Evolutionary conservation across 2,329 filamentous ascomycete species (phyloP), one percentile per base, ranked within the genome.

Genomic region (Calycina marina): DNA sequence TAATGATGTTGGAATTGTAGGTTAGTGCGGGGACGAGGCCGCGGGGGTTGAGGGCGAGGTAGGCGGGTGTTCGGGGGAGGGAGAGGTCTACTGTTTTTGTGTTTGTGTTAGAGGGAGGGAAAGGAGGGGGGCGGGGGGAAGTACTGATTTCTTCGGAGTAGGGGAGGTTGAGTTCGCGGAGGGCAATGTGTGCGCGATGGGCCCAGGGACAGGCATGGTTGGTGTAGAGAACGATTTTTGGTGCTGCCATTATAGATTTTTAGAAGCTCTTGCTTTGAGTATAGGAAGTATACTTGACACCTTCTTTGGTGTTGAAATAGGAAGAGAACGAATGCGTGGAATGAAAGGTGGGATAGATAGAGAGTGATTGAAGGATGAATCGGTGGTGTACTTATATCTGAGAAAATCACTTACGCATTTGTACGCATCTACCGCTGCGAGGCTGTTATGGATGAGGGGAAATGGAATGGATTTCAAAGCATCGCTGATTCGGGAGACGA

Each of bases 21-120:
- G 68, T 65, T 35, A 90, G 57, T 0, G 72, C 59, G 1, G 83
- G 82, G 4, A 90, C 80, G 3, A 85, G 69, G 10, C 83, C 83
- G 35, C 80, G 72, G 42, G 81, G 80, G 59, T 88, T 86, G 51
- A 90, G 59, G 31, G 75, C 61, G 6, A 90, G 67, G 51, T 88
- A 90, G 62, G 76, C 81, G 22, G 69, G 61, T 16, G 77, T 72
- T 6, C 82, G 72, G 0, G 82, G 81, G 6, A 56, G 66, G 43
- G 58, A 55, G 28, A 90, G 63, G 51, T 88, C 77, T 45, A 92
- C 20, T 22, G n/a, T n/a, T 9, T 22, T 9, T 22, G n/a, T n/a
- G n/a, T n/a, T n/a, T n/a, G n/a, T 22, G 20, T 22, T 22, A 22
- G 20, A 22, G n/a, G 8, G 20, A 22, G 20, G n/a, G 8, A 9